phyloP scores from a whole-genome alignment of 768 basidiomycete species.

The Kwoniella sp. region DNA sequence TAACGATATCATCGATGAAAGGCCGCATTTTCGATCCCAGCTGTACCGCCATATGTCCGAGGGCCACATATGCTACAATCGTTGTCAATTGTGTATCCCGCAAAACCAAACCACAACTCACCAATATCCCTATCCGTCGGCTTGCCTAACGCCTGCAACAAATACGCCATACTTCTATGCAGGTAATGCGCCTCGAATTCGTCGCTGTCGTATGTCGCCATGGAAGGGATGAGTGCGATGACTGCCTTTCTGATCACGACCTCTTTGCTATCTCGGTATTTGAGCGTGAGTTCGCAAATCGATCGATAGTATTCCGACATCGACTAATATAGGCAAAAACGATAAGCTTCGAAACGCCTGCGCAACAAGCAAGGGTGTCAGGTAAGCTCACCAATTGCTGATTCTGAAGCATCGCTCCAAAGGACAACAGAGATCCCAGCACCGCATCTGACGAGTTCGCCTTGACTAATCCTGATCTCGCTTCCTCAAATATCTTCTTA shows the following conservation, averaged over 20 bases:
- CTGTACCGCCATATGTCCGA: conserved; percentile 89
- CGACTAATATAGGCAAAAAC: conserved; percentile 46
- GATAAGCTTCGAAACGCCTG: neutral
- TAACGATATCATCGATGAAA: conserved; percentile 88
- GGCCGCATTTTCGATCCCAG: conserved; percentile 94
- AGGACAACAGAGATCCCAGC: conserved; percentile 87
- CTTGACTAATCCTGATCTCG: conserved; percentile 73
- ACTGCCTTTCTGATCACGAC: conserved; percentile 87
- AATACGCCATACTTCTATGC: conserved; percentile 89
- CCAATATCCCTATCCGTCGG: conserved; percentile 84
- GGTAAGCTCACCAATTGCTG: conserved; percentile 77
- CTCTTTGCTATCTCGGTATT: conserved; percentile 85
- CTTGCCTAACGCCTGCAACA: conserved; percentile 83
- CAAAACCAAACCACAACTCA: conserved; percentile 54
- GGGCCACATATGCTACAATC: conserved; percentile 83
- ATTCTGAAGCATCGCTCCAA: conserved; percentile 84
- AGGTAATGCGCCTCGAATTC: conserved; percentile 88
- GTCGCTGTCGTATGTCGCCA: conserved; percentile 90
- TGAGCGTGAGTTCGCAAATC: conserved; percentile 84
- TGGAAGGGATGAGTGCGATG: conserved; percentile 89
- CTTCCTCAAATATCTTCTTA: conserved; percentile 81
- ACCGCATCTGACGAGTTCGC: conserved; percentile 81
- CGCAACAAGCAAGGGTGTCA: conserved; percentile 5
- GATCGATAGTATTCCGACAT: conserved; percentile 66
- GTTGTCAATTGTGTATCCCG: neutral